phyloP scores from a whole-genome alignment of 345 rosid species.

The Arabidopsis suecica region DNA sequence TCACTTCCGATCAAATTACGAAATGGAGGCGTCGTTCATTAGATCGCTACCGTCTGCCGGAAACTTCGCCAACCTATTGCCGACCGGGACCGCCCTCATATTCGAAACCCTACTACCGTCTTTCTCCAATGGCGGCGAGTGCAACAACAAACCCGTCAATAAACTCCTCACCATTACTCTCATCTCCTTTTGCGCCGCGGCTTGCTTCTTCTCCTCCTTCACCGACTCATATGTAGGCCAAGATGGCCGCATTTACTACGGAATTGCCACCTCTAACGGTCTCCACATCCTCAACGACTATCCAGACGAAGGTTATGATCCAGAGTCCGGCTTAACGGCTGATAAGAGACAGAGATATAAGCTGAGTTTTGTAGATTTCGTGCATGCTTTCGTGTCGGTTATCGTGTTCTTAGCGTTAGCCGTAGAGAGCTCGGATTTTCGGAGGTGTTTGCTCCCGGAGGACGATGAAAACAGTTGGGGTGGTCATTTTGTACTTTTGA shows the following conservation, averaged over 20 bases:
- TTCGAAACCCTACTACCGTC: slow-evolving; percentile 54
- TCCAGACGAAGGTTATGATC: slow-evolving; percentile 1
- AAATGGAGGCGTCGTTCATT: slow-evolving; percentile 16
- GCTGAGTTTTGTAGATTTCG: slow-evolving; percentile 47
- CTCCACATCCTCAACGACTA: slow-evolving; percentile 47
- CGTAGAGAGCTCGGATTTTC: slow-evolving; percentile 48
- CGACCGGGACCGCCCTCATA: slow-evolving; percentile 61
- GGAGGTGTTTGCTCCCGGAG: slow-evolving; percentile 46
- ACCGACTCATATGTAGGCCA: slow-evolving; percentile 54
- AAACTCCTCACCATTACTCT: slow-evolving; percentile 47
- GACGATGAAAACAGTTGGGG: slow-evolving; percentile 18
- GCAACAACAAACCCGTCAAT: slow-evolving; percentile 34
- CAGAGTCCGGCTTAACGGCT: neutral
- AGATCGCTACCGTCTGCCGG: slow-evolving; percentile 47
- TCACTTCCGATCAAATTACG: slow-evolving; percentile 13
- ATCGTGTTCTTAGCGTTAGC: slow-evolving; percentile 62
- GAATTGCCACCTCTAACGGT: slow-evolving; percentile 52
- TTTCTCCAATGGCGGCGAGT: slow-evolving; percentile 56
- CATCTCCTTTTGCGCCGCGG: slow-evolving; percentile 39
- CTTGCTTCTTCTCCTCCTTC: slow-evolving; percentile 59
- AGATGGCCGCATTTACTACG: slow-evolving; percentile 50
- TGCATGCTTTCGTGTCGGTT: slow-evolving; percentile 55
- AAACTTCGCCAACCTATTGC: slow-evolving; percentile 60
- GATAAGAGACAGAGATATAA: neutral
- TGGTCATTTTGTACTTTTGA: slow-evolving; percentile 27